A percentile compares a stretch with the other conserved stretches of the same genome.
These are phyloP conservation scores for Moesziomyces globuligerus DNA, from an alignment of 1,284 basidiomycete species.

Conservation along the genomic window DNA sequence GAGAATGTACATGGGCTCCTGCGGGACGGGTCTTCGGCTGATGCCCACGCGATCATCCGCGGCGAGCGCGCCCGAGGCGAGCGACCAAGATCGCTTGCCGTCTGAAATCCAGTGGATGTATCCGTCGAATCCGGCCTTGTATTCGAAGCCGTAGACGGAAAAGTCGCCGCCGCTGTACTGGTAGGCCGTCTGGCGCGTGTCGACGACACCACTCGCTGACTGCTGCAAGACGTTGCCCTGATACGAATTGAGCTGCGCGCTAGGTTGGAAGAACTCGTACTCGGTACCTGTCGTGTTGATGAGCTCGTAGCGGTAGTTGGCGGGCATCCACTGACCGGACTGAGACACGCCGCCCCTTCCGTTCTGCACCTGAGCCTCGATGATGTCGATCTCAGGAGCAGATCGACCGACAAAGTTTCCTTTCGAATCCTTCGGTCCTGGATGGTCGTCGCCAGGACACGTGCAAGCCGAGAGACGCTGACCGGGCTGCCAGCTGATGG, in stretches of 20 bases:
- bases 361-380: conserved; percentile 72
- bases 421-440: conserved; percentile 76
- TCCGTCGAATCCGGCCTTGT: conserved; percentile 72
- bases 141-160: conserved; percentile 56
- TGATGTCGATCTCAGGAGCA: conserved; percentile 76
- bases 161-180: conserved; percentile 51
- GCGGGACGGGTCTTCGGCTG: conserved; percentile 45
- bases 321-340: conserved; percentile 79
- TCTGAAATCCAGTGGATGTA: conserved; percentile 74
- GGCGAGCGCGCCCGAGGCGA: conserved; percentile 77
- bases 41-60: conserved; percentile 71
- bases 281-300: conserved; percentile 56
- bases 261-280: conserved; percentile 49
- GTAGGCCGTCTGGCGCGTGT: conserved; percentile 58
- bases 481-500: conserved; percentile 74
- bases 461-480: conserved; percentile 78
- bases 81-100: conserved; percentile 63
- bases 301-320: conserved; percentile 69
- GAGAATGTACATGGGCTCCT: conserved; percentile 62
- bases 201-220: conserved; percentile 55
- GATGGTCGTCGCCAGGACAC: conserved; percentile 81
- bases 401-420: conserved; percentile 79
- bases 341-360: conserved; percentile 75
- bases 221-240: conserved; percentile 62
- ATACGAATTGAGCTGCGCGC: conserved; percentile 52